Percentiles rank a stretch among this genome's conserved stretches.
phyloP scores from a whole-genome alignment of 2,329 filamentous ascomycete species.

The Pseudonectria foliicola region DNA sequence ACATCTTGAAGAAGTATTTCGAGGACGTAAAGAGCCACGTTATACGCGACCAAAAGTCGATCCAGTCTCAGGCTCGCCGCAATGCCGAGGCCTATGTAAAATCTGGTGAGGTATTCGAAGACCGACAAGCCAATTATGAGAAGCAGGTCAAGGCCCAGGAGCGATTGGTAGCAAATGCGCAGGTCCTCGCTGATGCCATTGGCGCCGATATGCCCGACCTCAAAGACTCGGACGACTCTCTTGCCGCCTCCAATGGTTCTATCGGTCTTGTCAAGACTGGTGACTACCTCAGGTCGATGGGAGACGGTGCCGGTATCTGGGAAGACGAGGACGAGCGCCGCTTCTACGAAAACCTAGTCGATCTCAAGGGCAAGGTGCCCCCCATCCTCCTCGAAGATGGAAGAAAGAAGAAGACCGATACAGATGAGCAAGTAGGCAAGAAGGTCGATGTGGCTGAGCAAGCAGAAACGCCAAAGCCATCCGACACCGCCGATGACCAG shows the following conservation, averaged over 20 bases:
- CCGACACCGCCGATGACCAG: constrained; percentile 63
- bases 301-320: constrained; percentile 92
- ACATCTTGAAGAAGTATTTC: constrained; percentile 79
- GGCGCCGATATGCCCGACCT: constrained; percentile 91
- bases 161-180: constrained; percentile 81
- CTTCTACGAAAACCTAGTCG: constrained; percentile 95
- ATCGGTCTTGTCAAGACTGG: constrained; percentile 93
- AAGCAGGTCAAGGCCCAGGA: constrained; percentile 90
- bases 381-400: constrained; percentile 87
- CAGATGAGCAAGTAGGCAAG: constrained; percentile 76
- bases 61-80: constrained; percentile 78
- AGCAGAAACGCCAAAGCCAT: constrained; percentile 41
- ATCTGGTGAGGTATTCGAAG: constrained; percentile 96
- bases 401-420: constrained; percentile 85
- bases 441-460: constrained; percentile 53
- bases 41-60: constrained; percentile 82
- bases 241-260: constrained; percentile 60
- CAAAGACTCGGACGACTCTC: constrained; percentile 69
- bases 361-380: constrained; percentile 92
- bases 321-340: constrained; percentile 96
- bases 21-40: constrained; percentile 89
- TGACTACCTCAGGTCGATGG: constrained; percentile 84
- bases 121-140: constrained; percentile 91
- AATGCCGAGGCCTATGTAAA: constrained; percentile 99
- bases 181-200: constrained; percentile 81